Evolutionary conservation across 1,284 basidiomycete genomes (phyloP).

Genomic region (Coniophora puteana): DNA sequence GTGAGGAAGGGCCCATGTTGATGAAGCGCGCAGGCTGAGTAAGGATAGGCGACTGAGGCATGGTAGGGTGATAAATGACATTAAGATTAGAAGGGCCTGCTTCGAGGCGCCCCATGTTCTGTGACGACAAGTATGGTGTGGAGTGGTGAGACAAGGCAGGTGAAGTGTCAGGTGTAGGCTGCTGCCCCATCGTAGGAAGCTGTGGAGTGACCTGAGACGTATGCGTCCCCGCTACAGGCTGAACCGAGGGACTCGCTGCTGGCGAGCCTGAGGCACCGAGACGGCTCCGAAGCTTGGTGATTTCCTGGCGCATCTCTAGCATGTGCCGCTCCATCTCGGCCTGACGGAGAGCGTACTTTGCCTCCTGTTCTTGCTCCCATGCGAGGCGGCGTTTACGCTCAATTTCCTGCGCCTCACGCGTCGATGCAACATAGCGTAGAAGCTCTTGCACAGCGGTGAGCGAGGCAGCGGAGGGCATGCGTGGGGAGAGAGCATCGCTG

Average conservation of each 20-base stretch:
- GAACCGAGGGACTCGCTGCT: constrained; percentile 6
- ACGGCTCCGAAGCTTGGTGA: constrained; percentile 44
- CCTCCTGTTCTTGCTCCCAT: constrained; percentile 71
- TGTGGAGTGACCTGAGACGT: not conserved
- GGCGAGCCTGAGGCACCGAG: constrained; percentile 31
- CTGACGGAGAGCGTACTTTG: constrained; percentile 47
- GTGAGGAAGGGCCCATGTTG: constrained; percentile 15
- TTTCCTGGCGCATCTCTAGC: constrained; percentile 54
- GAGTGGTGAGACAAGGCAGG: constrained; percentile 27
- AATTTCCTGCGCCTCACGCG: constrained; percentile 52
- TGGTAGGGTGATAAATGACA: not conserved
- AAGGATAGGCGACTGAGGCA: constrained; percentile 10
- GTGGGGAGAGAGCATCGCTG: constrained; percentile 12
- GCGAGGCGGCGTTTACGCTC: constrained; percentile 53
- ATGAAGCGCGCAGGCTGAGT: constrained; percentile 19
- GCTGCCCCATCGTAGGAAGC: constrained; percentile 11
- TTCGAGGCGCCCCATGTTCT: constrained; percentile 4
- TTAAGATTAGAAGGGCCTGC: constrained; percentile 1
- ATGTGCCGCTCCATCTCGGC: constrained; percentile 58
- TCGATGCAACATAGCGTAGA: constrained; percentile 46
- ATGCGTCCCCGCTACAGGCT: constrained; percentile 6
- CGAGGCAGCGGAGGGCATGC: constrained; percentile 24
- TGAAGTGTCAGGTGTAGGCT: constrained; percentile 30
- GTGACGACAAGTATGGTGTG: constrained; percentile 9
- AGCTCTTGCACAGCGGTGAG: constrained; percentile 54